Base-by-base conservation (phyloP, 1,284 basidiomycete species). In the Mycosarcoma maydis region DNA sequence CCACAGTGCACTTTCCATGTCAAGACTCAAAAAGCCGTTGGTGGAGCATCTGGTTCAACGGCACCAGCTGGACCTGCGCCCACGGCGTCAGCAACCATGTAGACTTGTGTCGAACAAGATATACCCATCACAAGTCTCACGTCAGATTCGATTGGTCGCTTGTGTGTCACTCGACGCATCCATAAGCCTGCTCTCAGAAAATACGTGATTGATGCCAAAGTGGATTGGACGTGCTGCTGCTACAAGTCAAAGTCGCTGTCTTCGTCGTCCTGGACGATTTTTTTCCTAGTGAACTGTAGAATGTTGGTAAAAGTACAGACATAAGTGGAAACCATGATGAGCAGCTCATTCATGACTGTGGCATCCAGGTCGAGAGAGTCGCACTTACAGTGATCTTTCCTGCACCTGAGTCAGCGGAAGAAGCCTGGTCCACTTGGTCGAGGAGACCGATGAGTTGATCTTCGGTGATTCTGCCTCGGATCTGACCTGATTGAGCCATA, bases 401-500 rank as follows among this genome's bases (percentile, higher is more conserved):
- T 0, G 67, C 55, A 22, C 51, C 53, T 14, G 55, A 54, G 9
- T 60, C 53, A 1, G 54, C 43, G 14, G 47, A 47, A 16, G n/a
- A 14, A n/a, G 77, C 75, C 38, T 77, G 75, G 29, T 83, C 82
- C 2, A 94, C 94, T 87, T 98, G 94, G 80, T 98, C 92, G 51
- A 98, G 86, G 17, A 98, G 84, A 32, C 89, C 90, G 77, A 98
- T 95, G 57, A 98, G 86, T 80, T 95, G 92, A 41, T 88, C 86
- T 81, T 98, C 95, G 23, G 87, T 89, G 38, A 98, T 90, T 51
- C 90, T 86, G 11, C 90, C 90, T 51, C 90, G 86, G 42, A 98
- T 84, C 82, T 97, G 94, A n/a, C 94, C 94, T 2, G 88, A 86
- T 83, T 94, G 92, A 7, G 91, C 94, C 92, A 97, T 94, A 37